Conservation (phyloP, 2,329 filamentous ascomycete genomes). For the Paracamarosporium sp. region DNA sequence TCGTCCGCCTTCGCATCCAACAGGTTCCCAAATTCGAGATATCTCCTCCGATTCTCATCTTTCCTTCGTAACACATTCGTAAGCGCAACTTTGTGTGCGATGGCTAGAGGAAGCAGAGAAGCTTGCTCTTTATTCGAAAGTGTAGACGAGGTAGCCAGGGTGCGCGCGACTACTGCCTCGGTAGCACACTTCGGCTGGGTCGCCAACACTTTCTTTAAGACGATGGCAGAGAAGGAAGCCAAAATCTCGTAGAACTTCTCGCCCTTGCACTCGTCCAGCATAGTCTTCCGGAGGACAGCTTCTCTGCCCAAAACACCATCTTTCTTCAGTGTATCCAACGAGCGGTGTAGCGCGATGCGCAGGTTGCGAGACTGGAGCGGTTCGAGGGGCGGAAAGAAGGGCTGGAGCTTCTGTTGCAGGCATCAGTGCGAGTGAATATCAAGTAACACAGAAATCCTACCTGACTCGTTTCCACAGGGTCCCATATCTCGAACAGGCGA, state of each 20-base stretch:
- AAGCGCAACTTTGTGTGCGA: conserved; percentile 76
- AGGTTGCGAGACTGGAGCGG: conserved; percentile 91
- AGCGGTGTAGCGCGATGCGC: conserved; percentile 80
- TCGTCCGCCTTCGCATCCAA: conserved; percentile 68
- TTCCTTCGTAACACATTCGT: conserved; percentile 65
- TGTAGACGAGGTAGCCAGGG: conserved; percentile 54
- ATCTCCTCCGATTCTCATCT: conserved; percentile 64
- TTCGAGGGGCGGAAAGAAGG: conserved; percentile 89
- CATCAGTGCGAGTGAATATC: conserved; percentile 3
- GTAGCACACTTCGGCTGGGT: conserved; percentile 52
- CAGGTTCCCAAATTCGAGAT: conserved; percentile 68
- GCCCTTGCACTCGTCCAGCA: conserved; percentile 95
- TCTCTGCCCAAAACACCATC: conserved; percentile 82
- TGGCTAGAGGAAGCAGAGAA: conserved; percentile 67
- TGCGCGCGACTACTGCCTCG: conserved; percentile 52
- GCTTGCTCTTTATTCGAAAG: conserved; percentile 41
- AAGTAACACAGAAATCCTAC: conserved; percentile 51
- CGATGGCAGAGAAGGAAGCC: conserved; percentile 80
- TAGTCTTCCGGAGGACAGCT: conserved; percentile 84
- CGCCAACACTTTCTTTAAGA: conserved; percentile 73
- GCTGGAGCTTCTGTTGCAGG: conserved; percentile 74
- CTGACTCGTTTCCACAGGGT: conserved; percentile 75
- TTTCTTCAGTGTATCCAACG: conserved; percentile 86
- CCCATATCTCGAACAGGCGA: conserved; percentile 84
- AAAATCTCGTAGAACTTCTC: conserved; percentile 89